These are phyloP conservation scores for Panus rudis DNA, from an alignment of 768 basidiomycete genomes.

Conservation along the genomic window DNA sequence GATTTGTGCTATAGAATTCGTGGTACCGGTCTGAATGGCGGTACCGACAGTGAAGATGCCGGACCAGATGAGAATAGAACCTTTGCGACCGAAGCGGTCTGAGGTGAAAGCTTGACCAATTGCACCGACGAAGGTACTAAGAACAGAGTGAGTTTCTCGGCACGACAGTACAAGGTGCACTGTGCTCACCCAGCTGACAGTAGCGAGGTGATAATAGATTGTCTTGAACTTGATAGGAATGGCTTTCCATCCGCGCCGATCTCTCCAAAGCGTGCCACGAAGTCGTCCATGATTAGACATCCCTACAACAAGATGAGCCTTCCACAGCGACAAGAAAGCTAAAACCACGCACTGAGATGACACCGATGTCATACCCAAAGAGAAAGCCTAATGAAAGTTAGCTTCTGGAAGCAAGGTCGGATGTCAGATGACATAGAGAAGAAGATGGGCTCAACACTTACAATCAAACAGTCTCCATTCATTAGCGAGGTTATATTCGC, in stretches of 20 bases:
- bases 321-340: not conserved
- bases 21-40: constrained; percentile 63
- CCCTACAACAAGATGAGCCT: constrained; percentile 33
- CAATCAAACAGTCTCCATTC: not conserved
- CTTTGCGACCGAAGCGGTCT: constrained; percentile 63
- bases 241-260: constrained; percentile 37
- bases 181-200: constrained; percentile 62
- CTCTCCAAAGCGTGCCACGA: constrained; percentile 62
- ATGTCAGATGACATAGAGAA: too few species aligned
- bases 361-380: constrained; percentile 73
- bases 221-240: constrained; percentile 52
- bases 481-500: not conserved
- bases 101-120: constrained; percentile 68
- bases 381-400: constrained; percentile 41
- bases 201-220: constrained; percentile 74
- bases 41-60: constrained; percentile 65
- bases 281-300: constrained; percentile 76
- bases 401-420: not conserved
- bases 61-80: constrained; percentile 73
- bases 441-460: not conserved
- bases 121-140: constrained; percentile 37
- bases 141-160: not conserved
- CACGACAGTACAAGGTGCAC: not conserved
- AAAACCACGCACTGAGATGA: constrained; percentile 50
- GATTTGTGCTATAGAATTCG: constrained; percentile 53